Percentiles rank a stretch among this genome's conserved stretches.
phyloP scores from a whole-genome alignment of 352 stramenopile genomes.

The Phytophthora ramorum region DNA sequence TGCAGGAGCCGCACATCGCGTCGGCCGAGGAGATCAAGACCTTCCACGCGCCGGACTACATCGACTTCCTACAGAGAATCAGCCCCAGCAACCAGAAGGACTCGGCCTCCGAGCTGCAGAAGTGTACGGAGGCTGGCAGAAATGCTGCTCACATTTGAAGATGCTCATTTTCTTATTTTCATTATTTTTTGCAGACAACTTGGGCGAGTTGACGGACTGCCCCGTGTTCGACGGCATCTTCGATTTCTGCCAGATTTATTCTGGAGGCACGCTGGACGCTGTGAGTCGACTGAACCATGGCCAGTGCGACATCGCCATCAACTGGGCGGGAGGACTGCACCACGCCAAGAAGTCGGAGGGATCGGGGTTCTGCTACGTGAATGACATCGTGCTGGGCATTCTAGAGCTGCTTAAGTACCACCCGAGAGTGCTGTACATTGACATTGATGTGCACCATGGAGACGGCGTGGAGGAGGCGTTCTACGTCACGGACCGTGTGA shows the following conservation, averaged over 20 bases:
- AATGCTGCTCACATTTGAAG: not conserved
- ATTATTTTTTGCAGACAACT: conserved; percentile 87
- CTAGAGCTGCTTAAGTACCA: conserved; percentile 98
- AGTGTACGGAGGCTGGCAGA: conserved; percentile 50
- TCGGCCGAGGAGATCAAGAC: conserved; percentile 93
- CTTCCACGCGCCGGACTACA: conserved; percentile 99
- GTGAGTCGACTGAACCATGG: conserved; percentile 96
- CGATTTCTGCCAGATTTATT: conserved; percentile 98
- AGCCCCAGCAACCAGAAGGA: conserved; percentile 94
- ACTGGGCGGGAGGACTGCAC: conserved; percentile 97
- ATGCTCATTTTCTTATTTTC: not conserved
- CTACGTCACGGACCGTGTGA: conserved; percentile 97
- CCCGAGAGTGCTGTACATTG: conserved; percentile 97
- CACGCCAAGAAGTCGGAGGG: conserved; percentile 98
- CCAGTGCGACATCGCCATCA: conserved; percentile 96
- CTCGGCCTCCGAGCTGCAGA: conserved; percentile 72
- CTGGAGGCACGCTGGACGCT: conserved; percentile 95
- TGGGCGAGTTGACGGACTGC: conserved; percentile 97
- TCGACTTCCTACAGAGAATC: conserved; percentile 97
- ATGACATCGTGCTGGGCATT: conserved; percentile 98
- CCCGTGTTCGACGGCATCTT: conserved; percentile 99
- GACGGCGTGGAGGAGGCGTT: conserved; percentile 98
- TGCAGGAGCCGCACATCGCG: conserved; percentile 77
- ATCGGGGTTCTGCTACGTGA: conserved; percentile 96
- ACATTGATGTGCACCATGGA: conserved; percentile 99